phyloP scores from a whole-genome alignment of 2,329 filamentous ascomycete genomes.

The Beauveria sp. region DNA sequence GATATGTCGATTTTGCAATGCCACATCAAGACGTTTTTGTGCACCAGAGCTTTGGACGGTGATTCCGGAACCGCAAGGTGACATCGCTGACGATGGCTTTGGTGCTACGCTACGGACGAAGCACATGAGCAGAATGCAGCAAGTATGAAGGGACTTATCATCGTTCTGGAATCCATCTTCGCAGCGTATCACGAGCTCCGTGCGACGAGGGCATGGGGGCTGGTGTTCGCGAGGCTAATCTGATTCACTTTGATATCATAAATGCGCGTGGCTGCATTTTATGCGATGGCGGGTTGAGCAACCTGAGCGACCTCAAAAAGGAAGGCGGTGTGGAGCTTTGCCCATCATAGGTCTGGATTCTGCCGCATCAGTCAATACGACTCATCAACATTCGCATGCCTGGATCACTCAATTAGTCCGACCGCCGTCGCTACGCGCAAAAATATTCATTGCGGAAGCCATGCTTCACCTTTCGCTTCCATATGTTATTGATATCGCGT shows the following conservation, averaged over 20 bases:
- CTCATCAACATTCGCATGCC: slow-evolving; percentile 11
- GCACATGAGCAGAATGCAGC: background rate
- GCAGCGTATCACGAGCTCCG: background rate
- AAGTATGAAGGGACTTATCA: background rate
- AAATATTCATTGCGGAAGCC: background rate
- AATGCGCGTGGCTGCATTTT: background rate
- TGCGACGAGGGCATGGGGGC: background rate
- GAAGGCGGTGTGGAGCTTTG: slow-evolving; percentile 20
- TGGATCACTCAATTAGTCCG: background rate
- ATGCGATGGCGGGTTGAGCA: slow-evolving; percentile 1
- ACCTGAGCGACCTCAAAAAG: slow-evolving; percentile 7
- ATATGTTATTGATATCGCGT: slow-evolving; percentile 12
- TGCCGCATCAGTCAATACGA: slow-evolving; percentile 18
- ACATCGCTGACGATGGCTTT: background rate
- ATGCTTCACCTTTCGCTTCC: slow-evolving; percentile 11
- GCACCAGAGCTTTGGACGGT: background rate
- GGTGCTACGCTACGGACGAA: background rate
- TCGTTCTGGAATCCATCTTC: background rate
- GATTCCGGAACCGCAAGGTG: background rate
- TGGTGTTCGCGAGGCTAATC: background rate
- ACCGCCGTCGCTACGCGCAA: background rate
- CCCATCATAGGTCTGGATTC: slow-evolving; percentile 17
- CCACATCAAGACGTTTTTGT: background rate
- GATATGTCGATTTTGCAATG: background rate
- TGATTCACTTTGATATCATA: background rate